A percentile compares a stretch with the other conserved stretches of the same genome.
Conservation (phyloP, 306 rosid species). For the Morella rubra region DNA sequence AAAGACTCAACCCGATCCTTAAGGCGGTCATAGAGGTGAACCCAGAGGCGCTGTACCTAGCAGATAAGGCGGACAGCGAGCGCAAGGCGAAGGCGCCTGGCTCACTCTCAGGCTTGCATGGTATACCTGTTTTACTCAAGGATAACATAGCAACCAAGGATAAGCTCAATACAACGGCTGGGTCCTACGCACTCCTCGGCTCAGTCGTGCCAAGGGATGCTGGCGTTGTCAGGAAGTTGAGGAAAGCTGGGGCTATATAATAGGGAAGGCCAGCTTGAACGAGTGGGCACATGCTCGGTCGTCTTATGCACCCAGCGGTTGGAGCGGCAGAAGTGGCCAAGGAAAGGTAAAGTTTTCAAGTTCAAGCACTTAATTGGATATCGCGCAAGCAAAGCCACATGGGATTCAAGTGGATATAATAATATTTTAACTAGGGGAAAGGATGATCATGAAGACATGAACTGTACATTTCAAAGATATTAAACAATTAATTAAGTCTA, state of each 20-base stretch:
- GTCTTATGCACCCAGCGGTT: slow-evolving; percentile 29
- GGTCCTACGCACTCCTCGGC: slow-evolving; percentile 60
- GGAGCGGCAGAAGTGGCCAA: slow-evolving; percentile 59
- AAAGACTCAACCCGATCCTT: slow-evolving; percentile 40
- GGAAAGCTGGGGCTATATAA: slow-evolving; percentile 64
- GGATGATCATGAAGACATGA: too few relatives aligned
- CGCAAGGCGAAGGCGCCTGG: slow-evolving; percentile 19
- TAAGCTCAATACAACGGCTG: slow-evolving; percentile 63
- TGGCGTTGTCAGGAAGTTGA: slow-evolving; percentile 55
- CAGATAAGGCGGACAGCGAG: slow-evolving; percentile 49
- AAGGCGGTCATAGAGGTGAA: slow-evolving; percentile 53
- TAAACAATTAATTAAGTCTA: too few relatives aligned
- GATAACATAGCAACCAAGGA: slow-evolving; percentile 72
- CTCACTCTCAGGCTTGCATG: slow-evolving; percentile 43
- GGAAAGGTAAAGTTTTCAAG: slow-evolving; percentile 43
- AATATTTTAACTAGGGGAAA: too few relatives aligned
- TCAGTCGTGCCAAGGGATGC: slow-evolving; percentile 68
- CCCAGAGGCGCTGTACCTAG: slow-evolving; percentile 56
- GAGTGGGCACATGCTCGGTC: slow-evolving; percentile 56
- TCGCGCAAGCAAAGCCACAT: too few relatives aligned
- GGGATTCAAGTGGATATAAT: too few relatives aligned
- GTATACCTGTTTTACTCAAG: slow-evolving; percentile 63
- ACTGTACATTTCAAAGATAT: too few relatives aligned
- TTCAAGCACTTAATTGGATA: too few relatives aligned
- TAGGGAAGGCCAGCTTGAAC: slow-evolving; percentile 61